These are phyloP conservation scores for Jacaranda copaia DNA, from an alignment of 257 asterid genomes.

Conservation along the genomic window DNA sequence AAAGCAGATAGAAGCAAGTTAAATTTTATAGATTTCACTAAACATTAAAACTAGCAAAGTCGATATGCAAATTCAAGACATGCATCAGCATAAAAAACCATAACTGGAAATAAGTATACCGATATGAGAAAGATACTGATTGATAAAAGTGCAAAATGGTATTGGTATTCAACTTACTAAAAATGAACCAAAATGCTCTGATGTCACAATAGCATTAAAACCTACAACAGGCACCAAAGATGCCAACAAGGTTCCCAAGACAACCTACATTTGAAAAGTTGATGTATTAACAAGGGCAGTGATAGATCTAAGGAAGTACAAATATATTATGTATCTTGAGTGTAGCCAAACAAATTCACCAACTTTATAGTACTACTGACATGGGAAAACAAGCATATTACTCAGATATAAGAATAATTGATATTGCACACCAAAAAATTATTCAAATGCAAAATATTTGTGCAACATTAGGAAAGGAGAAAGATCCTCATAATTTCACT, in stretches of 20 bases:
- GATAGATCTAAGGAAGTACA: neutral
- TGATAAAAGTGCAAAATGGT: neutral
- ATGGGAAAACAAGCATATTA: neutral
- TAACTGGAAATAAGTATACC: neutral
- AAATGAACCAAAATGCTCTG: constrained; percentile 4
- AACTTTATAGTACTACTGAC: neutral
- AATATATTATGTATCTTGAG: too few species aligned
- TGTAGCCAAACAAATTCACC: too few species aligned
- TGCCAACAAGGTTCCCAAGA: neutral
- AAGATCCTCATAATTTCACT: neutral
- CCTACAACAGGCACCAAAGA: neutral
- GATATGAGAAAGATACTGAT: constrained; percentile 9
- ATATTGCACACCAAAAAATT: neutral
- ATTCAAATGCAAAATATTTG: neutral
- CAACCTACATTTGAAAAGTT: neutral
- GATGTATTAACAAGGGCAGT: neutral
- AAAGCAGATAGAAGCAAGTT: constrained; percentile 8
- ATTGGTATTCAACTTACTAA: neutral
- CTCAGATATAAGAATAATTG: neutral
- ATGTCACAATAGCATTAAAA: neutral
- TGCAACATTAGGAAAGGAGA: neutral
- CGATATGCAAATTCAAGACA: neutral
- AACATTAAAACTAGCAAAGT: constrained; percentile 15
- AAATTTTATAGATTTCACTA: constrained; percentile 7
- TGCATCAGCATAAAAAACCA: neutral